Conservation (phyloP, 2,329 filamentous ascomycete species). For the Fusarium mundagurra region DNA sequence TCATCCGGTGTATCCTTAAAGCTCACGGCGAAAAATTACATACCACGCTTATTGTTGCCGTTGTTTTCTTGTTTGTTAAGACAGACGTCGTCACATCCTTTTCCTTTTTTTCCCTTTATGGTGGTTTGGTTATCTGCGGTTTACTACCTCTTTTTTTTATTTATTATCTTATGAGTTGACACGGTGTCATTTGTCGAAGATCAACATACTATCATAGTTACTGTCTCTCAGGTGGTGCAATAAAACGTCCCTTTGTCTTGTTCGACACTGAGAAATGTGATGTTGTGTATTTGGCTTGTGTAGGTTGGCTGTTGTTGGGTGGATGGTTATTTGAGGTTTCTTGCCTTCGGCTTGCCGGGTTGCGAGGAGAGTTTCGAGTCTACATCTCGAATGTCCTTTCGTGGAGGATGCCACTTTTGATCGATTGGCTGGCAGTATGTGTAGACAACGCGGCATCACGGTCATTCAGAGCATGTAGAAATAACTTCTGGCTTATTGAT, state of each 20-base stretch:
- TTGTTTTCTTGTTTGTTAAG: constrained; percentile 31
- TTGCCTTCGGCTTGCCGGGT: accelerated
- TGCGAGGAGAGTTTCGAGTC: background rate
- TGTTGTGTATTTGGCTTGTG: no score
- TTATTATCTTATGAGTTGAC: constrained; percentile 2
- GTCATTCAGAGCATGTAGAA: accelerated
- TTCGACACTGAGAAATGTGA: background rate
- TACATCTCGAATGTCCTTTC: accelerated
- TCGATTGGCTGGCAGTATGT: background rate
- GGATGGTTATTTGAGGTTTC: background rate
- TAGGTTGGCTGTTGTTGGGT: background rate
- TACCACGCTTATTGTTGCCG: constrained; percentile 35
- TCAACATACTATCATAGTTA: constrained; percentile 20
- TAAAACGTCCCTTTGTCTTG: constrained; percentile 21
- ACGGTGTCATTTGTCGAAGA: constrained; percentile 14
- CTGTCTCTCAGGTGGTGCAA: constrained; percentile 11
- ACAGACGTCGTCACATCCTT: constrained; percentile 1
- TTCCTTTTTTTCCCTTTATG: background rate
- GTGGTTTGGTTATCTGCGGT: constrained; percentile 1
- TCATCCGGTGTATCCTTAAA: constrained; percentile 42
- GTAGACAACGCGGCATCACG: no score
- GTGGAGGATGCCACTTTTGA: background rate
- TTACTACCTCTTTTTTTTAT: background rate
- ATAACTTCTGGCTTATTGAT: accelerated
- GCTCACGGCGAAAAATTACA: constrained; percentile 44